Conservation (phyloP, 2,329 filamentous ascomycete genomes). For the Pyrenophora seminiperda region DNA sequence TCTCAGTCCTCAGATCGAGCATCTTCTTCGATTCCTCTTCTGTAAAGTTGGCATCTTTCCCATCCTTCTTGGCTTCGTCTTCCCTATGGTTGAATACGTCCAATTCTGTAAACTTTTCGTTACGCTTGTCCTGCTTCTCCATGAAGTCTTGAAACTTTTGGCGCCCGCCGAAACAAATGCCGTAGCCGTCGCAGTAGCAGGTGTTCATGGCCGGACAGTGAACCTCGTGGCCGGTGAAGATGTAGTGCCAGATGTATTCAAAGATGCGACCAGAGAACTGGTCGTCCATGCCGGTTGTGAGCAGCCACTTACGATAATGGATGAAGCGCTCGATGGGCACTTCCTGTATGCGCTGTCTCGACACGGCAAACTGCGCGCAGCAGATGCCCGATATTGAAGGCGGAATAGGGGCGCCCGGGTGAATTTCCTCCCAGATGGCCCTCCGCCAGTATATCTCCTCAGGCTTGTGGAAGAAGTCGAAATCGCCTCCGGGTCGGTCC, state of each 20-base stretch:
- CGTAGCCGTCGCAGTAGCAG: constrained; percentile 68
- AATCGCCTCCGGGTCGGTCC: constrained; percentile 48
- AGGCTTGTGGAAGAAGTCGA: constrained; percentile 48
- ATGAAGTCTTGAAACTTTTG: constrained; percentile 58
- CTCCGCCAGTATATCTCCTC: constrained; percentile 46
- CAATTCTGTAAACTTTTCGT: constrained; percentile 50
- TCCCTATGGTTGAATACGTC: constrained; percentile 47
- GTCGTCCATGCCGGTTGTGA: constrained; percentile 46
- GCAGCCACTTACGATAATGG: constrained; percentile 60
- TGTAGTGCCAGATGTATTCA: constrained; percentile 51
- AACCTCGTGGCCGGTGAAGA: constrained; percentile 48
- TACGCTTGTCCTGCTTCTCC: constrained; percentile 51
- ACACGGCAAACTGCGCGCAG: constrained; percentile 63
- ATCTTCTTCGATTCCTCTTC: constrained; percentile 29
- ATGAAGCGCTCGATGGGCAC: constrained; percentile 58
- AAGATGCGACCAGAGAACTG: constrained; percentile 48
- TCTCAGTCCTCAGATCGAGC: constrained; percentile 25
- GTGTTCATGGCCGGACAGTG: constrained; percentile 48
- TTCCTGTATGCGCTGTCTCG: constrained; percentile 54
- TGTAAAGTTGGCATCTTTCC: constrained; percentile 27
- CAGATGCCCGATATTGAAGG: constrained; percentile 53
- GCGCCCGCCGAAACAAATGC: constrained; percentile 63
- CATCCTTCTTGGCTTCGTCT: constrained; percentile 40
- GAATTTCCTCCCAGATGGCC: constrained; percentile 49
- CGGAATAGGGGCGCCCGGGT: constrained; percentile 48